These are phyloP conservation scores for Penicillium italicum DNA, from an alignment of 2,329 filamentous ascomycete species.

Conservation along the genomic window DNA sequence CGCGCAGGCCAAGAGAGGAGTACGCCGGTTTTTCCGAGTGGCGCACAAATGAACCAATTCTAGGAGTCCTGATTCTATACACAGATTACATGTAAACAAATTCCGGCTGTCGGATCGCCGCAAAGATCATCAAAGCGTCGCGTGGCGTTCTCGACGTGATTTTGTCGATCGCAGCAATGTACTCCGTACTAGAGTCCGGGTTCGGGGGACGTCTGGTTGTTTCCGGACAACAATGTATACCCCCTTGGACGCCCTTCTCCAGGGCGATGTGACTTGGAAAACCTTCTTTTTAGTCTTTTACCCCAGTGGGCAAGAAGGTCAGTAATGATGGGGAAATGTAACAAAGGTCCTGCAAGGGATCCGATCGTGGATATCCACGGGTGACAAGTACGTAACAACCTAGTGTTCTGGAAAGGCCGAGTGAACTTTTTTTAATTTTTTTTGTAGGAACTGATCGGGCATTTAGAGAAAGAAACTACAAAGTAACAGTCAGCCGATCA, in stretches of 20 bases:
- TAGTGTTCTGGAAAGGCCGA: constrained; percentile 16
- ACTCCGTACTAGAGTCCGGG: constrained; percentile 9
- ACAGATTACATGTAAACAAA: background rate
- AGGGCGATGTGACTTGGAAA: constrained; percentile 11
- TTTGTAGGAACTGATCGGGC: background rate
- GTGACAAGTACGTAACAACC: constrained; percentile 1
- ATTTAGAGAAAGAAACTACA: background rate
- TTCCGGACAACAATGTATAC: constrained; percentile 15
- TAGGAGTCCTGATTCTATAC: background rate
- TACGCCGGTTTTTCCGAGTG: constrained; percentile 1
- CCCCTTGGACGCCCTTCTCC: constrained; percentile 1
- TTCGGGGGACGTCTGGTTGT: constrained; percentile 10
- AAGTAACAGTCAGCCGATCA: background rate
- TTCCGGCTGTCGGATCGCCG: background rate
- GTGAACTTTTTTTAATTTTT: background rate
- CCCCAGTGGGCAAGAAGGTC: constrained; percentile 5
- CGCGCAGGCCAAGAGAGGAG: background rate
- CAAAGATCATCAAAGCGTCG: constrained; percentile 14
- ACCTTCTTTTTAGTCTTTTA: constrained; percentile 9
- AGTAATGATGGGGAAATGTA: background rate
- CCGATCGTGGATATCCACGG: too few relatives aligned
- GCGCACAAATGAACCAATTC: background rate
- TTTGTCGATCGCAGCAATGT: constrained; percentile 13
- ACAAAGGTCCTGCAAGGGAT: background rate
- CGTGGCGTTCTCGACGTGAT: constrained; percentile 19